Evolutionary conservation across 441 rosid species (phyloP), one percentile per base, ranked within the genome.

Genomic region (Adansonia grandidieri): DNA sequence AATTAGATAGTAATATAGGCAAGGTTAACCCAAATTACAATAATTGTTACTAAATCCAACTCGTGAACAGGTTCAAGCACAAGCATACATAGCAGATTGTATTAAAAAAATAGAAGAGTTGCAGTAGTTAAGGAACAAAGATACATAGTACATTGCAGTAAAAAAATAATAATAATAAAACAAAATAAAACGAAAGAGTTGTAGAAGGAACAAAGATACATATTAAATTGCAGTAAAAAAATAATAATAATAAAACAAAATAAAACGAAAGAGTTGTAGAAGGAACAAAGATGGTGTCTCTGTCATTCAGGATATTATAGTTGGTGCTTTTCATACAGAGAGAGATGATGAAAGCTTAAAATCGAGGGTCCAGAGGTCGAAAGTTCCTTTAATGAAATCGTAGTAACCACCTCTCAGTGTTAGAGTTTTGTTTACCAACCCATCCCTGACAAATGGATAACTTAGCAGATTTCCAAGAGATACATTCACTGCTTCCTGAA

Each of bases 401-500:
- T 92, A 94, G 87, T 94, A 81, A 3, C 93, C 98, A 9, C 96
- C 98, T 74, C 88, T 90, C 76, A 94, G 69, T 14, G 88, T 60
- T 4, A 94, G 88, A 4, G 94, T 91, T 67, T 88, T 88, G 62
- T 89, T 91, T 79, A 84, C 85, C 79, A 94, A 73, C 0, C 91
- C 93, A 2, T 91, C 88, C 76, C 93, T 91, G 85, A 94, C 98
- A 82, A 94, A 94, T 61, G 98, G 97, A 64, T 94, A 94, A 0
- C 91, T 88, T 10, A 94, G 88, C 85, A 94, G 81, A 82, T 94
- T 88, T 64, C 86, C 95, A n/a, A 94, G 86, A 0, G 98, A 94
- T 37, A 90, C 88, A 85, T 94, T 92, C 91, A 94, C 98, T 2
- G 98, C 97, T 82, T 89, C 98, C 98, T 94, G 92, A 83, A 87